Evolutionary conservation across 768 basidiomycete genomes (phyloP).

Genomic region (Termitomyces sp.): DNA sequence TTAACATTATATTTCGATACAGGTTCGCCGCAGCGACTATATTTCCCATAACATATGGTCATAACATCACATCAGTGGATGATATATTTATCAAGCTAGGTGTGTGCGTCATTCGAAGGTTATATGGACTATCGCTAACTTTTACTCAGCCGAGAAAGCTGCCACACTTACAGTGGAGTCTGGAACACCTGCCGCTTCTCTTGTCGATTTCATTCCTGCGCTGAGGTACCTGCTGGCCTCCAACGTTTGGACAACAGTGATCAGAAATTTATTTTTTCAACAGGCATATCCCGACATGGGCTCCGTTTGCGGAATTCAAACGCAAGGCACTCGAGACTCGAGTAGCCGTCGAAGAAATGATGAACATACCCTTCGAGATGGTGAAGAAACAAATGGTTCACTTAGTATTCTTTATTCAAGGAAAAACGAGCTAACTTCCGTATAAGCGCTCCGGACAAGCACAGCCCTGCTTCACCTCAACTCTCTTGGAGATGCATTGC

Average conservation of each 20-base stretch:
- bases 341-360: conserved; percentile 40
- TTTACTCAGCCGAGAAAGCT: conserved; percentile 36
- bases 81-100: conserved; percentile 39
- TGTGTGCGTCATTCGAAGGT: conserved; percentile 15
- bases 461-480: conserved; percentile 38
- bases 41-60: conserved; percentile 43
- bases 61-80: conserved; percentile 35
- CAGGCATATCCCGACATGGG: conserved; percentile 46
- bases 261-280: neutral
- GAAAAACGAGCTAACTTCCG: conserved; percentile 2
- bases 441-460: conserved; percentile 35
- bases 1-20: neutral
- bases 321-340: conserved; percentile 34
- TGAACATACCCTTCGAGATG: conserved; percentile 44
- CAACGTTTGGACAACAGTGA: neutral
- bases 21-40: conserved; percentile 45
- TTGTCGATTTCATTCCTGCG: conserved; percentile 45
- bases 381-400: conserved; percentile 44
- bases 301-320: conserved; percentile 42
- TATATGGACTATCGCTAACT: conserved; percentile 2
- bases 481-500: conserved; percentile 34
- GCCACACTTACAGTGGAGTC: conserved; percentile 39
- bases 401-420: neutral
- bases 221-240: conserved; percentile 25
- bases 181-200: conserved; percentile 38